Percentiles rank a stretch among this genome's conserved stretches.
Conservation (phyloP, 2,329 filamentous ascomycete species). For the Cercospora janseana region DNA sequence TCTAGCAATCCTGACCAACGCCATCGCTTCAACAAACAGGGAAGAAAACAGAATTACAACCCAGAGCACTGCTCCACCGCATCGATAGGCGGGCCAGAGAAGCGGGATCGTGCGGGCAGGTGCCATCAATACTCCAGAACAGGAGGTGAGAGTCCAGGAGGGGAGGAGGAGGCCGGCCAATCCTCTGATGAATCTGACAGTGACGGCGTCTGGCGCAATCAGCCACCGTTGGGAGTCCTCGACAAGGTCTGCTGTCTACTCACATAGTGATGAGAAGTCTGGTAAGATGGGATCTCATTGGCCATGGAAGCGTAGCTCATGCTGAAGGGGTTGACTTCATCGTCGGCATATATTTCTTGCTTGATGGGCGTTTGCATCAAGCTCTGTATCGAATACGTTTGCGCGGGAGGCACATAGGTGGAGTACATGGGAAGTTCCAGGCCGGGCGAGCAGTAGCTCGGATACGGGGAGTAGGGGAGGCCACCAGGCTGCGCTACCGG, state of each 20-base stretch:
- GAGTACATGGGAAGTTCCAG: constrained; percentile 51
- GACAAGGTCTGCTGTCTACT: constrained; percentile 39
- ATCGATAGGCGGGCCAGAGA: not conserved
- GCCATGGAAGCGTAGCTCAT: constrained; percentile 66
- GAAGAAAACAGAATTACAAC: not conserved
- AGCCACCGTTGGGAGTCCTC: constrained; percentile 31
- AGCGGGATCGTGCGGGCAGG: not conserved
- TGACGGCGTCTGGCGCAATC: constrained; percentile 64
- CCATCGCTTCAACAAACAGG: constrained; percentile 9
- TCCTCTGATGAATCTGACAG: constrained; percentile 70
- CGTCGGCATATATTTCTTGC: constrained; percentile 60
- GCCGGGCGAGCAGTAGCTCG: constrained; percentile 33
- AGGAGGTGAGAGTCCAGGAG: constrained; percentile 35
- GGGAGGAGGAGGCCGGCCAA: constrained; percentile 51
- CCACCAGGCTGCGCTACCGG: constrained; percentile 64
- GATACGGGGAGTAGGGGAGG: constrained; percentile 51
- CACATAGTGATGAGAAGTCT: constrained; percentile 70
- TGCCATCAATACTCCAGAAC: constrained; percentile 1
- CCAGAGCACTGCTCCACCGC: not conserved
- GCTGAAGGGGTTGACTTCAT: constrained; percentile 64
- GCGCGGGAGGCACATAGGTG: constrained; percentile 52
- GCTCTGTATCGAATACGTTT: constrained; percentile 43
- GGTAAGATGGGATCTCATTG: constrained; percentile 52
- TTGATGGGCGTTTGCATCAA: constrained; percentile 55
- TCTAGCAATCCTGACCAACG: constrained; percentile 9